Evolutionary conservation across 768 basidiomycete genomes (phyloP), one percentile per base, ranked within the genome.

Genomic region (Pulveroboletus sp.): DNA sequence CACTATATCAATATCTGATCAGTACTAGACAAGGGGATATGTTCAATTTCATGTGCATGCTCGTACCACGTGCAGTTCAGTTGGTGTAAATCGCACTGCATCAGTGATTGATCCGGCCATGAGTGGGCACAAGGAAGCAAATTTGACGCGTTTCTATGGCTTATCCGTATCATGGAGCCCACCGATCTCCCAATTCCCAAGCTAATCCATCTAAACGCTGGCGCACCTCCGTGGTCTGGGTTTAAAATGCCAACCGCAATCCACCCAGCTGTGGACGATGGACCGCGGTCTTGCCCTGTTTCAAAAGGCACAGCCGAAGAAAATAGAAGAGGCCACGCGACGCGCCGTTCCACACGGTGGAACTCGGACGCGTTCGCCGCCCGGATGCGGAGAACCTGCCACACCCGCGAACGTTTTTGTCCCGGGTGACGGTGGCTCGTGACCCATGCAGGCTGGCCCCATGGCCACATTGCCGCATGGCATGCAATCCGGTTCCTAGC

Each of bases 381-480:
- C 40, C 34, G 41, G 49, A 53, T 51, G 51, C n/a, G n/a, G n/a
- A 47, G 51, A 51, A 27, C 49, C 19, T 16, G 20, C 19, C 17
- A 21, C 44, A 61, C 37, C 60, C 60, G 60, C 60, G 60, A 61
- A 64, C 51, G 51, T 63, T 61, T n/a, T 50, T 42, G 33, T 20
- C 31, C 29, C 40, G 43, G n/a, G 45, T 35, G 43, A 39, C 19
- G 11, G 3, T 36, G 44, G n/a, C 25, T 33, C 36, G 32, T 45
- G 34, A 35, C 17, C 34, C 34, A 19, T 16, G n/a, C 34, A 8
- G 34, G 34, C 33, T 34, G 33, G 25, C 41, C 23, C 20, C 20
- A 19, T 33, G 34, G 32, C 29, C 37, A 36, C 49, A 51, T 38
- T 25, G 33, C 16, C 5, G 17, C 31, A 24, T 38, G 20, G 34